phyloP scores from a whole-genome alignment of 176 grass and related monocot species.

The Zizania latifolia region DNA sequence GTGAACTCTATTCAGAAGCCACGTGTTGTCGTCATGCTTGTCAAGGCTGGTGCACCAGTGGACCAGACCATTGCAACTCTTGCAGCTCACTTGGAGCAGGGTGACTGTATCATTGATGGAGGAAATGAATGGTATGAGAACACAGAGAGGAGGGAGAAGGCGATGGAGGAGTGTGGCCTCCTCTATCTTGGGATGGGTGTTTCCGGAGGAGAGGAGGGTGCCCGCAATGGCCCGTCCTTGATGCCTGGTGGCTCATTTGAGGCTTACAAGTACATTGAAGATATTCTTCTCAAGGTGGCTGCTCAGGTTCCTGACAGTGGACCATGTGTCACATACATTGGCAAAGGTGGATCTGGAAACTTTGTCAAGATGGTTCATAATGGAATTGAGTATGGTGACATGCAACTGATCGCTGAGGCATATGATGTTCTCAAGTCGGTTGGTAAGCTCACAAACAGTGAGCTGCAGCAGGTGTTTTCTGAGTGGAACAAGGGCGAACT shows the following conservation, averaged over 20 bases:
- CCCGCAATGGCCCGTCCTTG: conserved; percentile 62
- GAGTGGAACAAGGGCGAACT: conserved; percentile 91
- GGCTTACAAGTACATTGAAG: conserved; percentile 81
- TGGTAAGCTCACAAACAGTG: conserved; percentile 65
- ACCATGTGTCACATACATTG: conserved; percentile 66
- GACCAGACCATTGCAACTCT: conserved; percentile 79
- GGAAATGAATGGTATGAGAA: conserved; percentile 91
- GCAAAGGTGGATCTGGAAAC: conserved; percentile 68
- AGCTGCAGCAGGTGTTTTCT: conserved; percentile 76
- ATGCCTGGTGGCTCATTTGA: conserved; percentile 70
- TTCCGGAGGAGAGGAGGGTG: conserved; percentile 75
- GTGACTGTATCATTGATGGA: conserved; percentile 74
- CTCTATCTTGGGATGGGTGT: conserved; percentile 85
- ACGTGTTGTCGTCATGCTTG: conserved; percentile 71
- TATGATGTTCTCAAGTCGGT: conserved; percentile 77
- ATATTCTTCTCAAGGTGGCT: conserved; percentile 75
- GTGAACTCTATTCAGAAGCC: conserved; percentile 81
- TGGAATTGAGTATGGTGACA: conserved; percentile 78
- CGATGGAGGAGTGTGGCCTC: conserved; percentile 52
- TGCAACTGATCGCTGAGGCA: conserved; percentile 75
- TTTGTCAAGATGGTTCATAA: conserved; percentile 94
- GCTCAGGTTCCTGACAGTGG: conserved; percentile 63
- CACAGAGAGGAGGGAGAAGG: conserved; percentile 90
- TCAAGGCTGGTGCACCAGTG: conserved; percentile 76
- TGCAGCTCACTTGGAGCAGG: conserved; percentile 58